phyloP scores from a whole-genome alignment of 352 stramenopile species.

The Phytopythium sindhum region DNA sequence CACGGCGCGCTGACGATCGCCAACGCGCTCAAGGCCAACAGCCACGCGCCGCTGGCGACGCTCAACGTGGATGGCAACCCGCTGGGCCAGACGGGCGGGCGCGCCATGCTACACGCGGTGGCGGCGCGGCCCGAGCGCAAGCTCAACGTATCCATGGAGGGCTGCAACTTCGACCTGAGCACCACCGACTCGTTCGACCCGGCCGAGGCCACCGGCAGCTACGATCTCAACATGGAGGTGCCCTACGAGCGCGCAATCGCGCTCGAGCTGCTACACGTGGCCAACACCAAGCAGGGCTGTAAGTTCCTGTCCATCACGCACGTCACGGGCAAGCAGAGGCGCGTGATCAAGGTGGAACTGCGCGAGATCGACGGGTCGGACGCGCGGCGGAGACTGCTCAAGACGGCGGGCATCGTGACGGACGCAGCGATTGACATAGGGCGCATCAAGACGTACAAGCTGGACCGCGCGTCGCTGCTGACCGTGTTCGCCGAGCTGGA shows the following conservation, averaged over 20 bases:
- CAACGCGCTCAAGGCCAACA: conserved; percentile 58
- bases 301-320: conserved; percentile 80
- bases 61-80: conserved; percentile 67
- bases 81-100: conserved; percentile 54
- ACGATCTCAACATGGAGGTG: conserved; percentile 74
- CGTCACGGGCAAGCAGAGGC: conserved; percentile 40
- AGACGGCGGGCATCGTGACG: conserved; percentile 65
- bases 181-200: conserved; percentile 69
- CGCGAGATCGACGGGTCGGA: conserved; percentile 43
- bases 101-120: conserved; percentile 60
- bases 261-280: conserved; percentile 63
- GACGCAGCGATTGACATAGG: conserved; percentile 28
- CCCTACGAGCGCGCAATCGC: conserved; percentile 73
- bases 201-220: conserved; percentile 62
- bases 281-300: conserved; percentile 74
- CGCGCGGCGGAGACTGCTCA: conserved; percentile 45
- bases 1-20: conserved; percentile 62
- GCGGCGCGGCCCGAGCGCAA: conserved; percentile 50
- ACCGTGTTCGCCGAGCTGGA: conserved; percentile 66
- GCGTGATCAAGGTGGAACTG: conserved; percentile 61
- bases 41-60: conserved; percentile 20
- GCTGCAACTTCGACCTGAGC: conserved; percentile 73
- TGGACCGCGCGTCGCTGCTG: conserved; percentile 48
- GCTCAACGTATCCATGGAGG: conserved; percentile 54
- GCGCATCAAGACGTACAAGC: conserved; percentile 24